Conservation (phyloP, 108 stramenopile species). For the Nitzschia sp. region DNA sequence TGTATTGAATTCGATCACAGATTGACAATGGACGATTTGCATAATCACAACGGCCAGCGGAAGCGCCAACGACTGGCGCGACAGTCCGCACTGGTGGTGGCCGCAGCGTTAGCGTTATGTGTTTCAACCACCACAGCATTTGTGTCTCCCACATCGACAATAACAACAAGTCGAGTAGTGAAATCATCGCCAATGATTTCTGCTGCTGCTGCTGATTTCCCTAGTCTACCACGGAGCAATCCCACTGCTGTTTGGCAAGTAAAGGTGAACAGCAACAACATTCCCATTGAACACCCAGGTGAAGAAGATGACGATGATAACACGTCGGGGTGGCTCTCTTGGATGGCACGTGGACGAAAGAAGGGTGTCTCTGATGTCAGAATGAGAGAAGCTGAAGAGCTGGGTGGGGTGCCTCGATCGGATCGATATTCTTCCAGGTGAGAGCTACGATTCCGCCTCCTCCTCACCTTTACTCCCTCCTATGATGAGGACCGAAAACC, state of each 20-base stretch:
- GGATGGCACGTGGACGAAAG: constrained; percentile 45
- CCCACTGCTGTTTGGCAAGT: not conserved
- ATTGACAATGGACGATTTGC: too few species aligned
- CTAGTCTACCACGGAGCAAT: not conserved
- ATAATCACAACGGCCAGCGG: too few species aligned
- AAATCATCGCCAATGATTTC: too few species aligned
- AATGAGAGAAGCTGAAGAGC: constrained; percentile 53
- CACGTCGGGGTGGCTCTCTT: constrained; percentile 34
- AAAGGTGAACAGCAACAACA: not conserved
- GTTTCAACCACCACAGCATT: constrained; percentile 1
- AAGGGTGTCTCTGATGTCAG: constrained; percentile 37
- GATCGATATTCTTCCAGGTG: constrained; percentile 54
- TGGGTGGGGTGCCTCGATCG: constrained; percentile 53
- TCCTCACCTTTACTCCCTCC: too few species aligned
- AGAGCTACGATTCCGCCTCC: too few species aligned
- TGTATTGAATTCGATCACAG: too few species aligned
- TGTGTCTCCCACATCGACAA: not conserved
- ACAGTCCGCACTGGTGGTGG: not conserved
- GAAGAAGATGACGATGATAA: constrained; percentile 16
- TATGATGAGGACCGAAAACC: too few species aligned
- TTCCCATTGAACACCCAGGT: not conserved
- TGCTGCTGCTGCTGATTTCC: not conserved
- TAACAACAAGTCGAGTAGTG: too few species aligned
- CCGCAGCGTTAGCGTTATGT: not conserved
- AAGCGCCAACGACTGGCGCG: not conserved